A percentile compares a stretch with the other conserved stretches of the same genome.
Evolutionary conservation across 371 early-diverging fungal genomes (phyloP).

Genomic region (Cokeromyces recurvatus): DNA sequence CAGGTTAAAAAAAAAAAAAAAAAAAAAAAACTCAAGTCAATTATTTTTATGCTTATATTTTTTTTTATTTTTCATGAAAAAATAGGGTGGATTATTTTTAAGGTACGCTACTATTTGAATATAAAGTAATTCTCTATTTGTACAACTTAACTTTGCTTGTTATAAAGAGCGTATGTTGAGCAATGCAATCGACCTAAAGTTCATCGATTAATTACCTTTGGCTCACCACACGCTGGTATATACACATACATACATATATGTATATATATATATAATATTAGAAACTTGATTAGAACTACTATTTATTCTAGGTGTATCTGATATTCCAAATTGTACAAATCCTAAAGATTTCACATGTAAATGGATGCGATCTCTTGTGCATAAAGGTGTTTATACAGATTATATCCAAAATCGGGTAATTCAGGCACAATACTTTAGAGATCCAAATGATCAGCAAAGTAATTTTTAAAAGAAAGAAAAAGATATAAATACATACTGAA

Average conservation of each 20-base stretch:
- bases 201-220: slow-evolving; percentile 82
- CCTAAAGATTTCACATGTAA: slow-evolving; percentile 50
- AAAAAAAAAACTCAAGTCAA: slow-evolving; percentile 1
- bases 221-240: slow-evolving; percentile 74
- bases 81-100: slow-evolving; percentile 55
- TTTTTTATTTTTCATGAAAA: not conserved
- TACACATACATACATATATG: not conserved
- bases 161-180: slow-evolving; percentile 70
- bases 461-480: too few relatives aligned
- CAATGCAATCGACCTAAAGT: slow-evolving; percentile 74
- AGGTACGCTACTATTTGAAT: too few relatives aligned
- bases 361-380: slow-evolving; percentile 63
- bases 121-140: too few relatives aligned
- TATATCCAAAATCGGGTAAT: slow-evolving; percentile 79
- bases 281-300: not conserved
- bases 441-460: slow-evolving; percentile 53
- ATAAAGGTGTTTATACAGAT: slow-evolving; percentile 71
- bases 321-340: slow-evolving; percentile 75
- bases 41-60: slow-evolving; percentile 5
- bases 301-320: slow-evolving; percentile 61
- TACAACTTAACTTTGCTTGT: too few relatives aligned
- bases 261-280: not conserved
- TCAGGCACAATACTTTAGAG: slow-evolving; percentile 92
- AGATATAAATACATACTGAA: too few relatives aligned
- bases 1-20: slow-evolving; percentile 48